Base-by-base conservation (phyloP, 2,329 filamentous ascomycete species). In the Erysiphe neolycopersici region DNA sequence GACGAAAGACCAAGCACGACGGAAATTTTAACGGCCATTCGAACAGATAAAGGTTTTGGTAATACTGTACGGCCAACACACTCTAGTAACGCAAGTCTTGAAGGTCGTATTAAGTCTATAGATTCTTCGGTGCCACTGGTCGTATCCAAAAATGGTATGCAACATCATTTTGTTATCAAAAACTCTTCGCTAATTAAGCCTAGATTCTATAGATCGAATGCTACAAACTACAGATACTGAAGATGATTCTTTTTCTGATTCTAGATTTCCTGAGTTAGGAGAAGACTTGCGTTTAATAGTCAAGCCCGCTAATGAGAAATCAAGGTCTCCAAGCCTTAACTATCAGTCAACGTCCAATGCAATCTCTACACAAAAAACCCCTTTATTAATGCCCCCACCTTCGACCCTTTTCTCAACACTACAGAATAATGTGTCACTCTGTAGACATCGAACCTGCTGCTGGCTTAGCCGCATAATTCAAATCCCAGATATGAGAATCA, bases 1-100 rank as follows among this genome's bases (percentile, higher is more conserved):
- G 62, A 64, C 1, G 72, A 84, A 44, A 68, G 89, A 6, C 89
- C 89, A 0, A 82, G 74, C 38, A 85, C 89, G 0, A 80, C 75
- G 39, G 85, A 95, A 45, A 87, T 98, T 1, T 60, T 95, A 0
- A 51, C 53, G 14, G 56, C 55, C 1, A 52, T 58, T 43, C 49
- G 48, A n/a, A 54, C 50, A 3, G 55, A 55, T 40, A 55, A 51
- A 38, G 53, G 52, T 6, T 48, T 56, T 9, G 54, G 56, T n/a
- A 52, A 49, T 41, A 50, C 53, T 12, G 43, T 50, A n/a, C 44
- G 52, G 22, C 37, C 47, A 6, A 50, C 51, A 39, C 50, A 52
- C 46, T 48, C 48, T n/a, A 53, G 49, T 43, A 50, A 42, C 26
- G 45, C 47, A 4, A 51, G 51, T 18, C 44, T 52, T 38, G 44